A percentile compares a stretch with the other conserved stretches of the same genome.
Conservation (phyloP, 208 protist species). For the Strigomonas culicis region DNA sequence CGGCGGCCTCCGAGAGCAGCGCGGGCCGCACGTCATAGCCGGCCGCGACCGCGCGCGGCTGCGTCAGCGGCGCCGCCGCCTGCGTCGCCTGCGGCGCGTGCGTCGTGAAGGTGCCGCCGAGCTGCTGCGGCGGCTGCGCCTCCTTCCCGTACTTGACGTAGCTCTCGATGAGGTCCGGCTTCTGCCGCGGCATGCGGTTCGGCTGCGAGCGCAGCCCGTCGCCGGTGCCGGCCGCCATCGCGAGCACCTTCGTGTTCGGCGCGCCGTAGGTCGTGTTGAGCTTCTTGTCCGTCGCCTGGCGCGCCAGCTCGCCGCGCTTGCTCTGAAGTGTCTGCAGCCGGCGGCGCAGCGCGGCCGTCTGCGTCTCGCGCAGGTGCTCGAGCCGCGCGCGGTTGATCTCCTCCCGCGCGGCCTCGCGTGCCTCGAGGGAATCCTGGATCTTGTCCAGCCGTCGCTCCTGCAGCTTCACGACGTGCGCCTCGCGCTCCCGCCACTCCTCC, state of each 20-base stretch:
- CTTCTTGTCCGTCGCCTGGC: constrained; percentile 8
- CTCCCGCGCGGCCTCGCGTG: constrained; percentile 64
- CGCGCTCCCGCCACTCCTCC: constrained; percentile 82
- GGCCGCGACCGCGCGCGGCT: background rate
- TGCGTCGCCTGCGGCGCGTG: background rate
- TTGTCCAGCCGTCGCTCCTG: constrained; percentile 65
- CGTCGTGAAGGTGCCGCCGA: no score
- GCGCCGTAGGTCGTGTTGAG: background rate
- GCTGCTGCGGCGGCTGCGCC: constrained; percentile 2
- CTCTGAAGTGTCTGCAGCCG: constrained; percentile 51
- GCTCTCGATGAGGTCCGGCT: constrained; percentile 39
- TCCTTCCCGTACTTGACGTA: constrained; percentile 41
- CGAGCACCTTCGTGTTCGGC: background rate
- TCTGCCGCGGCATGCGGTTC: background rate
- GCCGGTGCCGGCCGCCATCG: background rate
- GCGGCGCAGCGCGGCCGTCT: constrained; percentile 30
- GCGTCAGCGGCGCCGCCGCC: background rate
- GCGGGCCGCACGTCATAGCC: constrained; percentile 86
- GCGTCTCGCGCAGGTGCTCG: constrained; percentile 48
- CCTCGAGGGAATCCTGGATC: constrained; percentile 46
- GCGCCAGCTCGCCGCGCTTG: constrained; percentile 32
- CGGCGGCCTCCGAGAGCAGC: constrained; percentile 49
- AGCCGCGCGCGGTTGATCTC: constrained; percentile 48
- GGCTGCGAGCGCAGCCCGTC: background rate
- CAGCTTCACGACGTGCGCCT: constrained; percentile 71